These are phyloP conservation scores for Fraxinus anomala DNA, from an alignment of 257 asterid genomes.

Conservation along the genomic window DNA sequence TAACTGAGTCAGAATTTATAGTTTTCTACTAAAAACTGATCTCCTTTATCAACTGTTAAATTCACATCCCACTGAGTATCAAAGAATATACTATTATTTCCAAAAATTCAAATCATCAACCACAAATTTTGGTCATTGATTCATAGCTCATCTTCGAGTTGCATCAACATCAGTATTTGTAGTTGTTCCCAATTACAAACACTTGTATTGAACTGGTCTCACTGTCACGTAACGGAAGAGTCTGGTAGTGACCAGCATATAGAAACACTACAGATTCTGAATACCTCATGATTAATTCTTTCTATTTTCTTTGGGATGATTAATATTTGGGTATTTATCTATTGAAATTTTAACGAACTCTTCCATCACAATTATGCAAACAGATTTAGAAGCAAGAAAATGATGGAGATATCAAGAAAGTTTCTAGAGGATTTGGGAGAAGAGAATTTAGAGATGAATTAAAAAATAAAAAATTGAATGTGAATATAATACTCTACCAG, in stretches of 20 bases:
- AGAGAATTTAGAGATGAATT: conserved; percentile 10
- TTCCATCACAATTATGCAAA: conserved; percentile 14
- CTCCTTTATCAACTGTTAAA: not conserved
- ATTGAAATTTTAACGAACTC: conserved; percentile 8
- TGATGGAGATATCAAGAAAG: conserved; percentile 7
- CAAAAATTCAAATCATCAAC: not conserved
- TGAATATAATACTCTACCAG: conserved; percentile 54
- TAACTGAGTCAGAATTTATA: not conserved
- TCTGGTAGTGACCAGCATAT: not conserved
- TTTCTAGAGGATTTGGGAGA: conserved; percentile 24
- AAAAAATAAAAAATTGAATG: not conserved
- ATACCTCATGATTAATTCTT: not conserved
- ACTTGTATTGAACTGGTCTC: not conserved
- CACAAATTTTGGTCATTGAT: not conserved
- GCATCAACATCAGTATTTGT: conserved; percentile 6
- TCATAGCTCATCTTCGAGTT: not conserved
- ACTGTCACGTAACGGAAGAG: not conserved
- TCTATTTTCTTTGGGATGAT: not conserved
- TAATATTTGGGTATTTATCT: not conserved
- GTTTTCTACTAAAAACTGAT: not conserved
- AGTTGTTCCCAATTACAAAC: not conserved
- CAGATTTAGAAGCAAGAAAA: conserved; percentile 18
- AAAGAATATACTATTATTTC: not conserved
- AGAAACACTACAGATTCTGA: conserved; percentile 4
- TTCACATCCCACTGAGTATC: not conserved